phyloP scores from a whole-genome alignment of 2,329 filamentous ascomycete species.

The Ceratocystis huliohia region DNA sequence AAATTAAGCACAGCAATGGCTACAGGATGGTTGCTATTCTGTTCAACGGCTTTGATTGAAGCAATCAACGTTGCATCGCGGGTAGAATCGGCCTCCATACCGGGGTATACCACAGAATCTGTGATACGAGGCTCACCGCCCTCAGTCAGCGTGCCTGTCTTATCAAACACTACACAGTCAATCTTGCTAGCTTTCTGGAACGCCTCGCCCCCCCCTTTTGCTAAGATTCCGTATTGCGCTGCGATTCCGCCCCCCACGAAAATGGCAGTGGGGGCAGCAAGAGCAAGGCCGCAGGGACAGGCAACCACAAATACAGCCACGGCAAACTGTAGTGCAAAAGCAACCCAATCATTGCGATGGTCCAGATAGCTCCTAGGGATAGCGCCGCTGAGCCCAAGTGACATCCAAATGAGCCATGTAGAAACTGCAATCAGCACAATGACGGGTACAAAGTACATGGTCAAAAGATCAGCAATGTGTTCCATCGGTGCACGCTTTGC shows the following conservation, averaged over 20 bases:
- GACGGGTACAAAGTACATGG: constrained; percentile 63
- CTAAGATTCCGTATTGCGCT: constrained; percentile 66
- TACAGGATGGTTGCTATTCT: constrained; percentile 61
- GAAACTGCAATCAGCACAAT: constrained; percentile 55
- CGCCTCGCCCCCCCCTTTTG: constrained; percentile 72
- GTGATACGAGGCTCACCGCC: constrained; percentile 60
- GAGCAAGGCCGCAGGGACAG: constrained; percentile 70
- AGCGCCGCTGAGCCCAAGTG: constrained; percentile 44
- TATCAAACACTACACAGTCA: constrained; percentile 74
- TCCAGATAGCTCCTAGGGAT: constrained; percentile 47
- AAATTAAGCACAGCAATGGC: constrained; percentile 56
- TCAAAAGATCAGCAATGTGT: constrained; percentile 58
- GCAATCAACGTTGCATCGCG: constrained; percentile 32
- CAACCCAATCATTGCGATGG: constrained; percentile 50
- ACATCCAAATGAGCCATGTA: constrained; percentile 62
- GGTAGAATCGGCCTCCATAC: constrained; percentile 23
- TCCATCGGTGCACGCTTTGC: constrained; percentile 64
- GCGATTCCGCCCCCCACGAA: constrained; percentile 73
- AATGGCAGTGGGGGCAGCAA: constrained; percentile 75
- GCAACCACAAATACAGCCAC: constrained; percentile 81
- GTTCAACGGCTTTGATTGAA: constrained; percentile 49
- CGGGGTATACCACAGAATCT: constrained; percentile 34
- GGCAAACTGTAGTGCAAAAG: constrained; percentile 68
- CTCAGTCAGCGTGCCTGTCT: constrained; percentile 71
- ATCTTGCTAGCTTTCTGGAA: constrained; percentile 73